Percentiles rank a stretch among this genome's conserved stretches.
Conservation (phyloP, 225 moss, liverwort and hornwort species). For the Polytrichum commune region DNA sequence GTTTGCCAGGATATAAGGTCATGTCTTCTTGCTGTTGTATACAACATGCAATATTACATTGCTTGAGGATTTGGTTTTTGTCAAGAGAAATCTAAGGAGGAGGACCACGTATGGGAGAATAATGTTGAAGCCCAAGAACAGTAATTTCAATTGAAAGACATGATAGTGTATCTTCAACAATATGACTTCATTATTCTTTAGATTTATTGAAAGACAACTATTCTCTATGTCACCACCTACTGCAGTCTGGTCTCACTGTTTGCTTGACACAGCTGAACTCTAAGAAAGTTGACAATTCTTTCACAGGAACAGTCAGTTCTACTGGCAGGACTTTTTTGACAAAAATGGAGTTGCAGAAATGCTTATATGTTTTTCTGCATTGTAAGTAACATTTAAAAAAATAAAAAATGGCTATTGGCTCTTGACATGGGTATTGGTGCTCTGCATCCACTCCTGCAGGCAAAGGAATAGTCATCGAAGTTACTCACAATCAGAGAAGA, state of each 20-base stretch:
- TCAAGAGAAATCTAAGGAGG: too few relatives aligned
- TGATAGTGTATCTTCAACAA: too few relatives aligned
- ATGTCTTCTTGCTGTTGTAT: too few relatives aligned
- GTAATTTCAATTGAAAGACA: too few relatives aligned
- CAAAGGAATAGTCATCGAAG: neutral
- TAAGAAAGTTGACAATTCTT: neutral
- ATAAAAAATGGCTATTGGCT: neutral
- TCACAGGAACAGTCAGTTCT: neutral
- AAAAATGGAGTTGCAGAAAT: neutral
- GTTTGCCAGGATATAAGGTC: too few relatives aligned
- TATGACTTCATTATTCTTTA: too few relatives aligned
- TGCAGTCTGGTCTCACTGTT: neutral
- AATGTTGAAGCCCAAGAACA: too few relatives aligned
- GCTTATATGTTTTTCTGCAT: neutral
- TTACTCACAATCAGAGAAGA: slow-evolving; percentile 2
- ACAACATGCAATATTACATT: neutral
- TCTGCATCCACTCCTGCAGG: neutral
- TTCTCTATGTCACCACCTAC: neutral
- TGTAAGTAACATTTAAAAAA: neutral
- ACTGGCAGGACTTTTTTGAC: neutral
- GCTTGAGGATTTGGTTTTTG: neutral
- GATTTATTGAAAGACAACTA: neutral
- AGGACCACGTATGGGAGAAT: too few relatives aligned
- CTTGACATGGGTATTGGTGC: neutral
- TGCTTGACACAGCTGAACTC: neutral